phyloP scores from a whole-genome alignment of 495 filamentous ascomycete species.

The Tuber aestivum region DNA sequence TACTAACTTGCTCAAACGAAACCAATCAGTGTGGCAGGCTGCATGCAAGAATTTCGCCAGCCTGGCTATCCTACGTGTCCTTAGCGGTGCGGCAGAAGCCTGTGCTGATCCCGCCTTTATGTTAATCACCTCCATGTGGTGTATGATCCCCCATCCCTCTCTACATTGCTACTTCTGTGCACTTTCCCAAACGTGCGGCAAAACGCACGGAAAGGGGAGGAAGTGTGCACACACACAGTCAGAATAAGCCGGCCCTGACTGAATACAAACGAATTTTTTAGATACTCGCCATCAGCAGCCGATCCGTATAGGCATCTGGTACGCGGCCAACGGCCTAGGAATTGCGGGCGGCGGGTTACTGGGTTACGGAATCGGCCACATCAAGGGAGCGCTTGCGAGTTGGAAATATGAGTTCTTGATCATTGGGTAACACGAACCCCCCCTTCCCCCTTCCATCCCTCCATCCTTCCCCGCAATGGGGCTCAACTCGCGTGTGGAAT shows the following conservation, averaged over 20 bases:
- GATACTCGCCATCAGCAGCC: constrained; percentile 56
- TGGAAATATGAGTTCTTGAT: constrained; percentile 56
- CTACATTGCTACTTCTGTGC: constrained; percentile 41
- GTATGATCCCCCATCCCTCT: constrained; percentile 43
- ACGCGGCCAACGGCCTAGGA: constrained; percentile 55
- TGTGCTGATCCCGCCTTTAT: constrained; percentile 46
- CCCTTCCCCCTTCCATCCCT: neutral
- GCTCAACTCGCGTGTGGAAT: neutral
- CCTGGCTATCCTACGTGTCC: constrained; percentile 52
- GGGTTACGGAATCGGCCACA: constrained; percentile 56
- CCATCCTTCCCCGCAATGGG: neutral
- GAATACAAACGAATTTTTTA: neutral
- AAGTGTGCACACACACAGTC: neutral
- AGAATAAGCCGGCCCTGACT: neutral
- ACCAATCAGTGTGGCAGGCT: constrained; percentile 49
- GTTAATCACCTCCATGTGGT: constrained; percentile 49
- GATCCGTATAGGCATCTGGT: constrained; percentile 56
- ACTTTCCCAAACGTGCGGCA: neutral
- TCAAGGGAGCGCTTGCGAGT: constrained; percentile 50
- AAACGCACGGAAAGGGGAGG: neutral
- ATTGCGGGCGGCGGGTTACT: constrained; percentile 56
- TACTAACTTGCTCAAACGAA: neutral
- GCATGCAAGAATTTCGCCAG: constrained; percentile 52
- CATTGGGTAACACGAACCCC: constrained; percentile 38
- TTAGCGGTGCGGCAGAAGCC: constrained; percentile 56